These are phyloP conservation scores for Suhomyces maxii DNA, from an alignment of 1,139 yeast species.

Conservation along the genomic window DNA sequence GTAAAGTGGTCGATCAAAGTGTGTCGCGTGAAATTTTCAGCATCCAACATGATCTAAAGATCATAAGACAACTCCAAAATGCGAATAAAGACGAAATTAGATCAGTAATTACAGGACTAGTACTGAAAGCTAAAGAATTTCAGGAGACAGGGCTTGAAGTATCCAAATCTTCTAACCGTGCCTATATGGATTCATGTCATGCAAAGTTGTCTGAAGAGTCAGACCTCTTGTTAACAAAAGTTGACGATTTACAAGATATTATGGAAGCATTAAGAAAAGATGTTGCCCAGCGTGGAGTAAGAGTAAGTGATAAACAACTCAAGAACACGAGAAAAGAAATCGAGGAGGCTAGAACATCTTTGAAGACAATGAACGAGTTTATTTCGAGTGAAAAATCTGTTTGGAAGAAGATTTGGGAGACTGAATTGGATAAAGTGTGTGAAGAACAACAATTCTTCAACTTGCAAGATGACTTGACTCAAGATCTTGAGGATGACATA, in stretches of 20 bases:
- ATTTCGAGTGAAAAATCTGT: slow-evolving; percentile 71
- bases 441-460: slow-evolving; percentile 93
- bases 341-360: slow-evolving; percentile 51
- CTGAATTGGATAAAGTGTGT: slow-evolving; percentile 84
- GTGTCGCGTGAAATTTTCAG: slow-evolving; percentile 26
- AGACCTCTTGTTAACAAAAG: slow-evolving; percentile 69
- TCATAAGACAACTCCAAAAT: slow-evolving; percentile 59
- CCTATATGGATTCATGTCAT: slow-evolving; percentile 79
- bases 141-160: slow-evolving; percentile 42
- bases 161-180: slow-evolving; percentile 52
- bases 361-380: slow-evolving; percentile 58
- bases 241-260: slow-evolving; percentile 89
- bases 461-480: slow-evolving; percentile 81
- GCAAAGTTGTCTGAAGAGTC: slow-evolving; percentile 72
- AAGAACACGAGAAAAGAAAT: slow-evolving; percentile 68
- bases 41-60: slow-evolving; percentile 59
- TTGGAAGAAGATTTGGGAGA: slow-evolving; percentile 93
- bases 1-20: neutral
- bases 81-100: slow-evolving; percentile 46
- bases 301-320: slow-evolving; percentile 75
- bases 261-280: slow-evolving; percentile 90
- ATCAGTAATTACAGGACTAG: slow-evolving; percentile 44
- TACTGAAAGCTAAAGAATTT: slow-evolving; percentile 51
- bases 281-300: slow-evolving; percentile 88
- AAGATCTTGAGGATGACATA: slow-evolving; percentile 78